Evolutionary conservation across 2,329 filamentous ascomycete genomes (phyloP).

Genomic region (Fusarium papillatum): DNA sequence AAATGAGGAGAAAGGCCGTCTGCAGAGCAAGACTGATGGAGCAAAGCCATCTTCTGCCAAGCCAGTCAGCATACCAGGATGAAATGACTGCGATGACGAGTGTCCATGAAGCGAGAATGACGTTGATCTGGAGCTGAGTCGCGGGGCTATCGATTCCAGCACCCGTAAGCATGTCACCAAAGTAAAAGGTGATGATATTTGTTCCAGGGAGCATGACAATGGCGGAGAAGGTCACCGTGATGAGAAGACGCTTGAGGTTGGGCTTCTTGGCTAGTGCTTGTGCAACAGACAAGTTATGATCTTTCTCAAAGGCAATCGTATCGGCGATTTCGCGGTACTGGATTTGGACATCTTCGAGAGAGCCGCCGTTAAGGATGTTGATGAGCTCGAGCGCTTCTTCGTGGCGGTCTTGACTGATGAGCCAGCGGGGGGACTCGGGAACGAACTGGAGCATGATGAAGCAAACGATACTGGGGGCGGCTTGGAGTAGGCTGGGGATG

Average conservation of each 20-base stretch:
- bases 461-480: neutral
- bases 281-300: neutral
- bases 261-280: conserved; percentile 1
- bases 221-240: conserved; percentile 14
- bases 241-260: conserved; percentile 7
- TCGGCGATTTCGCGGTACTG: conserved; percentile 30
- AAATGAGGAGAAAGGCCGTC: conserved; percentile 11
- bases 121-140: conserved; percentile 54
- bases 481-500: conserved; percentile 15
- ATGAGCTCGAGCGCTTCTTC: conserved; percentile 33
- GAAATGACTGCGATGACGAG: conserved; percentile 29
- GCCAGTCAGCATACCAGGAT: conserved; percentile 19
- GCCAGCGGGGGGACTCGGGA: conserved; percentile 23
- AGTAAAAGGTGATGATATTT: conserved; percentile 40
- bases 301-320: conserved; percentile 21
- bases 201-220: conserved; percentile 28
- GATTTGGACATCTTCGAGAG: conserved; percentile 5
- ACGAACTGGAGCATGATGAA: conserved; percentile 6
- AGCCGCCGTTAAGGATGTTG: conserved; percentile 10
- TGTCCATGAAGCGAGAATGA: conserved; percentile 37
- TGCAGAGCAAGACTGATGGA: conserved; percentile 6
- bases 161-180: conserved; percentile 55
- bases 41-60: conserved; percentile 25
- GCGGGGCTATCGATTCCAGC: conserved; percentile 57
- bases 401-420: conserved; percentile 8